These are phyloP conservation scores for Urostyla sp. DNA, from an alignment of 73 alveolate species.

Conservation along the genomic window DNA sequence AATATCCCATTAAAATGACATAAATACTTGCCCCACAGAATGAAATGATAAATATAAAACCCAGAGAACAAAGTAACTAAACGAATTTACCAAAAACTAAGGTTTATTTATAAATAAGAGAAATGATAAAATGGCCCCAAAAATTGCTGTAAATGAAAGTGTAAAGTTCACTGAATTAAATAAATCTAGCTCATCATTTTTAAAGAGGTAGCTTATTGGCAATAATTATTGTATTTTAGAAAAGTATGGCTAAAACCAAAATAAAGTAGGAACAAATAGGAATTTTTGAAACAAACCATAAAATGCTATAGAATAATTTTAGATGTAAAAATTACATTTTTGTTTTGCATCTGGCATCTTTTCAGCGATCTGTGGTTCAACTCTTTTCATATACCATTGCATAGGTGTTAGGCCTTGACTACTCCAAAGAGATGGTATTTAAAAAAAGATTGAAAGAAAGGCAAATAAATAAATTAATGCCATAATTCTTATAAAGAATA, in stretches of 20 bases:
- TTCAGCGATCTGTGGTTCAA: slow-evolving; percentile 37
- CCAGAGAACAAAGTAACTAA: slow-evolving; percentile 68
- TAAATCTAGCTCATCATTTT: not conserved
- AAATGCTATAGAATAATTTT: slow-evolving; percentile 13
- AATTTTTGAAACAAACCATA: slow-evolving; percentile 1
- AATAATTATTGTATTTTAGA: too few relatives aligned
- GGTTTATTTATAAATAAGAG: slow-evolving; percentile 54
- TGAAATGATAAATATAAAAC: slow-evolving; percentile 64
- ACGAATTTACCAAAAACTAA: slow-evolving; percentile 47
- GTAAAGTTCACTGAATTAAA: slow-evolving; percentile 18
- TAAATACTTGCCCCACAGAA: slow-evolving; percentile 74
- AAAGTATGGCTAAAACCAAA: slow-evolving; percentile 52
- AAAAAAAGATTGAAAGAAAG: slow-evolving; percentile 26
- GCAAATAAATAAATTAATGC: slow-evolving; percentile 60
- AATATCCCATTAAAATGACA: slow-evolving; percentile 91
- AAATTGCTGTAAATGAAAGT: slow-evolving; percentile 21
- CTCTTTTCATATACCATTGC: slow-evolving; percentile 40
- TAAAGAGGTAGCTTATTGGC: not conserved
- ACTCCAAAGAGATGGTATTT: slow-evolving; percentile 57
- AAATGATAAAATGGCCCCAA: slow-evolving; percentile 49
- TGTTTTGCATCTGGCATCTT: slow-evolving; percentile 31
- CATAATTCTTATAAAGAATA: slow-evolving; percentile 29
- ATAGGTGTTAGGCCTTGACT: slow-evolving; percentile 37
- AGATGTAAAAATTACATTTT: not conserved
- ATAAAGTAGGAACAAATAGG: slow-evolving; percentile 43